Evolutionary conservation across 2,329 filamentous ascomycete genomes (phyloP).

Genomic region (Pseudopyricularia cyperi): DNA sequence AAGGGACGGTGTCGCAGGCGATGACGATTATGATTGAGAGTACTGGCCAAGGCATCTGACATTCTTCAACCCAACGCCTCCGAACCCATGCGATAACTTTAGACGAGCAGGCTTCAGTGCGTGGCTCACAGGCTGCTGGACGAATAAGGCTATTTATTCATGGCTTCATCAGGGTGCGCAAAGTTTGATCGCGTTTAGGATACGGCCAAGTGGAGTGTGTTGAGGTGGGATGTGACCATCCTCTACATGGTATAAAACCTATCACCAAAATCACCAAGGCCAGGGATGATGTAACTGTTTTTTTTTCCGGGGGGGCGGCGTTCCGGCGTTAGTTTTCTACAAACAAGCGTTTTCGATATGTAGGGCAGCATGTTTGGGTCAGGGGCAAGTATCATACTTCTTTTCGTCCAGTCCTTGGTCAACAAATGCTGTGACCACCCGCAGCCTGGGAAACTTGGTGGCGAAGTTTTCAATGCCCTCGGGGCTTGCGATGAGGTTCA

Average conservation of each 20-base stretch:
- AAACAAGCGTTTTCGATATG: background rate
- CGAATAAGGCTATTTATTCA: background rate
- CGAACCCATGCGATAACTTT: background rate
- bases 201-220: background rate
- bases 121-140: background rate
- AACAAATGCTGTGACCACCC: constrained; percentile 91
- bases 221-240: background rate
- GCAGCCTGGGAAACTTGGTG: constrained; percentile 73
- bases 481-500: constrained; percentile 95
- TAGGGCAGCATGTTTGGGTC: background rate
- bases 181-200: background rate
- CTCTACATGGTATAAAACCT: constrained; percentile 83
- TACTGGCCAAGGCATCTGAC: too few species aligned
- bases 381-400: constrained; percentile 46
- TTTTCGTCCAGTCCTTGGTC: constrained; percentile 91
- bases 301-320: too few species aligned
- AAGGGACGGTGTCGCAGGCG: constrained; percentile 38
- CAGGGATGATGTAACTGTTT: constrained; percentile 85
- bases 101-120: background rate
- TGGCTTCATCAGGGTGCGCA: background rate
- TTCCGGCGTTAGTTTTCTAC: constrained; percentile 15
- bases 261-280: constrained; percentile 90
- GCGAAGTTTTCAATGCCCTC: constrained; percentile 85
- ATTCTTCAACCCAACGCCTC: too few species aligned
- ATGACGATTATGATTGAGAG: constrained; percentile 39